These are phyloP conservation scores for Aspergillus arachidicola DNA, from an alignment of 2,329 filamentous ascomycete species.

Conservation along the genomic window DNA sequence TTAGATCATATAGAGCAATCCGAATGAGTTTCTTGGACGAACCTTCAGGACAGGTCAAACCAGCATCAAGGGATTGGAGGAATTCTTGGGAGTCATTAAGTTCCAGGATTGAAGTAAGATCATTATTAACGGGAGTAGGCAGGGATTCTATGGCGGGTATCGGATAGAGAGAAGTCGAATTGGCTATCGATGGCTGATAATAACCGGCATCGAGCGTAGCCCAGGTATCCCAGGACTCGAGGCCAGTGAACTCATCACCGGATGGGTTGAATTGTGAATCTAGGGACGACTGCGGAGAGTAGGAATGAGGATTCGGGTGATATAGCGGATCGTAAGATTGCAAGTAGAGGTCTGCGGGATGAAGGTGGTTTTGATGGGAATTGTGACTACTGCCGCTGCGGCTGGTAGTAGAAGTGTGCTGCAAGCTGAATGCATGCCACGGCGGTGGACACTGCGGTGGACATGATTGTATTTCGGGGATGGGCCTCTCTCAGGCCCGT, in stretches of 20 bases:
- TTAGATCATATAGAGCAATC: not conserved
- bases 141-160: slow-evolving; percentile 4
- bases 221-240: slow-evolving; percentile 10
- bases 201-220: slow-evolving; percentile 4
- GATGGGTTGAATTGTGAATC: slow-evolving; percentile 10
- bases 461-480: slow-evolving; percentile 12
- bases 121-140: slow-evolving; percentile 5
- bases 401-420: slow-evolving; percentile 6
- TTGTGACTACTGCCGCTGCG: not conserved
- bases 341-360: not conserved
- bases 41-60: slow-evolving; percentile 7
- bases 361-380: slow-evolving; percentile 1
- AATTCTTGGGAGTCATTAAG: not conserved
- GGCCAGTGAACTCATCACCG: slow-evolving; percentile 10
- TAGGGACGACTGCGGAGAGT: not conserved
- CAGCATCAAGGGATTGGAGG: slow-evolving; percentile 6
- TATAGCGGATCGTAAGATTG: not conserved
- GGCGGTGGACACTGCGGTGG: slow-evolving; percentile 6
- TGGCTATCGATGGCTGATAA: slow-evolving; percentile 5
- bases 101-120: not conserved
- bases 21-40: not conserved
- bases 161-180: slow-evolving; percentile 3
- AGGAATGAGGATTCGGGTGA: not conserved
- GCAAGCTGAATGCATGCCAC: not conserved
- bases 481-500: slow-evolving; percentile 14